Conservation (phyloP, 257 asterid species). For the Solanum sejunctum region DNA sequence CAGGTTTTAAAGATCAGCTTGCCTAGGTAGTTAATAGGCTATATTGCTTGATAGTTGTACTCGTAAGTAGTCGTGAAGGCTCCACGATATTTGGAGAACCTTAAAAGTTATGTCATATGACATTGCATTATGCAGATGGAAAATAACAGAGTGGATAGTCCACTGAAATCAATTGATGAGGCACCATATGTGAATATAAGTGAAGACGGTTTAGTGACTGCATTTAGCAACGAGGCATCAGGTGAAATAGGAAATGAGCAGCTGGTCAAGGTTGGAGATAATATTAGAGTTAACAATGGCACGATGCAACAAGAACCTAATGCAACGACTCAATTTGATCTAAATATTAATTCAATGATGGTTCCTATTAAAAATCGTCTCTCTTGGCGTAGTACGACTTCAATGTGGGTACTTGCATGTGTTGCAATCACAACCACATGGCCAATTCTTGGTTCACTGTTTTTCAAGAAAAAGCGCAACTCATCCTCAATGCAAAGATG, state of each 20-base stretch:
- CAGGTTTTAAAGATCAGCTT: neutral
- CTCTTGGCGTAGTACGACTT: conserved; percentile 22
- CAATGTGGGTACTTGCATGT: conserved; percentile 64
- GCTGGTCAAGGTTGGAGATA: neutral
- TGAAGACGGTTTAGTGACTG: conserved; percentile 45
- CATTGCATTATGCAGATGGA: conserved; percentile 2
- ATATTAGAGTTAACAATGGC: conserved; percentile 9
- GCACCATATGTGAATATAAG: conserved; percentile 40
- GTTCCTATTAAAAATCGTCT: conserved; percentile 37
- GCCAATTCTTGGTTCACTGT: conserved; percentile 52
- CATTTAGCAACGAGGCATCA: conserved; percentile 17
- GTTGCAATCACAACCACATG: conserved; percentile 54
- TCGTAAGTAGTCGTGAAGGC: neutral
- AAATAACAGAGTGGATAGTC: conserved; percentile 16
- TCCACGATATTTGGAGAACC: neutral
- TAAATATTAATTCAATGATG: conserved; percentile 3
- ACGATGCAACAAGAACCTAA: neutral
- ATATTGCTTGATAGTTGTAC: neutral
- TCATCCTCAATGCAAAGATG: neutral
- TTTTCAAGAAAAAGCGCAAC: conserved; percentile 28
- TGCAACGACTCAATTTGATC: neutral
- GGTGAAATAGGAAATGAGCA: conserved; percentile 11
- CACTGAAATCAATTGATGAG: conserved; percentile 48
- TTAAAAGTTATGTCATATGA: neutral
- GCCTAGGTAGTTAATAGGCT: neutral